Evolutionary conservation across 2,329 filamentous ascomycete species (phyloP).

Genomic region (Cyphellophora attinorum): DNA sequence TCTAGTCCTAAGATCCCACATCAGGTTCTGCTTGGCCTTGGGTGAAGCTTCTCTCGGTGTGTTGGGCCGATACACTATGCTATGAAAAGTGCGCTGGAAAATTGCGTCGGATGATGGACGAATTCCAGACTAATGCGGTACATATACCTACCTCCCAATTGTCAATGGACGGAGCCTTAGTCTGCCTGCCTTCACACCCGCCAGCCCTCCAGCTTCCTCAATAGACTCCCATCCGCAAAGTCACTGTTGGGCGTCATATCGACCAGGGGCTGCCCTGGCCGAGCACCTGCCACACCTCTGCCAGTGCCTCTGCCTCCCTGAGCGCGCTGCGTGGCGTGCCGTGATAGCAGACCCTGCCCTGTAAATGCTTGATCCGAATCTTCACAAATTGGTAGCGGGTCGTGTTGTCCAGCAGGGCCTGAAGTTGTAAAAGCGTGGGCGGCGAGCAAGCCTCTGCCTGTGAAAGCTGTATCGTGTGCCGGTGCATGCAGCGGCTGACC

Average conservation of each 20-base stretch:
- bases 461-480: conserved; percentile 7
- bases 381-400: too few species aligned
- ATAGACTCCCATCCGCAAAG: conserved; percentile 36
- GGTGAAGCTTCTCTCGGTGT: too few species aligned
- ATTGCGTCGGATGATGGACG: too few species aligned
- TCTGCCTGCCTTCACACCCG: too few species aligned
- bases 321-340: conserved; percentile 11
- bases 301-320: conserved; percentile 9
- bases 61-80: too few species aligned
- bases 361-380: conserved; percentile 10
- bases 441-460: conserved; percentile 16
- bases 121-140: too few species aligned
- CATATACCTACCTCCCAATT: too few species aligned
- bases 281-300: conserved; percentile 4
- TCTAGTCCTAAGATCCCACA: too few species aligned
- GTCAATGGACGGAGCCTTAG: too few species aligned
- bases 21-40: too few species aligned
- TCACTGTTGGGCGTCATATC: conserved; percentile 31
- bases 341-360: conserved; percentile 15
- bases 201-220: conserved; percentile 25
- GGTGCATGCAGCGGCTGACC: background rate
- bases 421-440: conserved; percentile 7
- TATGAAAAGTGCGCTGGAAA: too few species aligned
- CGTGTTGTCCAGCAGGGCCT: too few species aligned
- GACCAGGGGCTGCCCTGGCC: conserved; percentile 28